phyloP scores from a whole-genome alignment of 2,329 filamentous ascomycete species.

The Chrysosporium keratinophilum region DNA sequence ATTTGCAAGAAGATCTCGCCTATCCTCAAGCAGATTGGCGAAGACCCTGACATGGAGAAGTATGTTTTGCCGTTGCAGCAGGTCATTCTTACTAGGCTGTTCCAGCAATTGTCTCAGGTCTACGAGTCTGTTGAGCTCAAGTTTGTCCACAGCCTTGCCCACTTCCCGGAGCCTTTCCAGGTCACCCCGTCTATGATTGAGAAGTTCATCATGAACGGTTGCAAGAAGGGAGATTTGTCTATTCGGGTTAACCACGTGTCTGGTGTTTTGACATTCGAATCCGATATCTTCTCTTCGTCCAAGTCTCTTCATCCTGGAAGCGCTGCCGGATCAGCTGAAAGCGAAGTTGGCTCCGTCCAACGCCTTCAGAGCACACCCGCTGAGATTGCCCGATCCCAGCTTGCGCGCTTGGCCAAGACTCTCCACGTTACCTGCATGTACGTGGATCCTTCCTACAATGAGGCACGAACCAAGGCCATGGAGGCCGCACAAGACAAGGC shows the following conservation, averaged over 20 bases:
- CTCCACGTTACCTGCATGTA: constrained; percentile 92
- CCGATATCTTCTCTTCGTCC: constrained; percentile 93
- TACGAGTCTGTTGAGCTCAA: constrained; percentile 94
- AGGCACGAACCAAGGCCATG: constrained; percentile 67
- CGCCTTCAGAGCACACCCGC: constrained; percentile 94
- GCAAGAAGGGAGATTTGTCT: constrained; percentile 97
- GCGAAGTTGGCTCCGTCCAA: constrained; percentile 74
- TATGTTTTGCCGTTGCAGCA: constrained; percentile 94
- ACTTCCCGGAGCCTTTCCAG: constrained; percentile 95
- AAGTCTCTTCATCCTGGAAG: constrained; percentile 84
- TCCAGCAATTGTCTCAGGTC: constrained; percentile 97
- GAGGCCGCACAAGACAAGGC: constrained; percentile 71
- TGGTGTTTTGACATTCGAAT: constrained; percentile 91
- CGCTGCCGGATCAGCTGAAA: constrained; percentile 75
- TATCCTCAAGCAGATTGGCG: constrained; percentile 84
- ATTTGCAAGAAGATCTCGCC: constrained; percentile 99
- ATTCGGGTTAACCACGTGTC: constrained; percentile 95
- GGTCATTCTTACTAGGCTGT: constrained; percentile 93
- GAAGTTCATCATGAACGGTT: constrained; percentile 99
- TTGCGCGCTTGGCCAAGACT: constrained; percentile 81
- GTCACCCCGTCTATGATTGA: constrained; percentile 84
- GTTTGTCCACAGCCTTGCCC: constrained; percentile 85
- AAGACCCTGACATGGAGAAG: constrained; percentile 91
- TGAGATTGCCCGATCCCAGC: constrained; percentile 91
- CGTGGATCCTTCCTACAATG: constrained; percentile 80